These are phyloP conservation scores for Bretziella fagacearum DNA, from an alignment of 2,329 filamentous ascomycete species.

Conservation along the genomic window DNA sequence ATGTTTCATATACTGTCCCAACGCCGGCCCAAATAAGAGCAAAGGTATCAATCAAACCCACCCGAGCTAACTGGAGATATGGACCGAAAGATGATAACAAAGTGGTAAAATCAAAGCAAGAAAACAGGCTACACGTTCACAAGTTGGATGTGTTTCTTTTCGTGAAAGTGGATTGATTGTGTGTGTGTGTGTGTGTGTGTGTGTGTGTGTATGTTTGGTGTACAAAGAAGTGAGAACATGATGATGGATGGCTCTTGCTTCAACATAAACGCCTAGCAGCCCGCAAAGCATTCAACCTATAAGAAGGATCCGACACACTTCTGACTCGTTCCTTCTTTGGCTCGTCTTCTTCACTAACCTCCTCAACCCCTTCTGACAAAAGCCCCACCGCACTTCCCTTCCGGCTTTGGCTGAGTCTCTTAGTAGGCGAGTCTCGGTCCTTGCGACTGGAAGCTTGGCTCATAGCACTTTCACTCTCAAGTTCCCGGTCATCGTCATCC, in stretches of 20 bases:
- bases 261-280: neutral
- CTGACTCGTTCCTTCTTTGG: conserved; percentile 39
- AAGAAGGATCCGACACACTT: conserved; percentile 30
- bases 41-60: conserved; percentile 8
- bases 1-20: conserved; percentile 3
- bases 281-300: conserved; percentile 8
- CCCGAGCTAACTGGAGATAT: conserved; percentile 1
- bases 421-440: conserved; percentile 9
- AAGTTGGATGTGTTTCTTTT: no score
- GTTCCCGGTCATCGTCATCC: conserved; percentile 23
- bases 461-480: neutral
- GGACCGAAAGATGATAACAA: conserved; percentile 1
- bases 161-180: no score
- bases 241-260: neutral
- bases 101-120: no score
- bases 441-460: neutral
- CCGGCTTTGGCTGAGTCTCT: conserved; percentile 7
- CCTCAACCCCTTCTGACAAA: conserved; percentile 7
- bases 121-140: neutral
- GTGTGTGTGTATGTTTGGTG: no score
- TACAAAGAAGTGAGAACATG: neutral
- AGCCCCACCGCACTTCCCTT: conserved; percentile 11
- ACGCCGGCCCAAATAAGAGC: neutral
- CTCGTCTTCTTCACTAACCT: conserved; percentile 19
- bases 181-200: no score